phyloP scores from a whole-genome alignment of 805 yeast species.

The Candida xyloterini region DNA sequence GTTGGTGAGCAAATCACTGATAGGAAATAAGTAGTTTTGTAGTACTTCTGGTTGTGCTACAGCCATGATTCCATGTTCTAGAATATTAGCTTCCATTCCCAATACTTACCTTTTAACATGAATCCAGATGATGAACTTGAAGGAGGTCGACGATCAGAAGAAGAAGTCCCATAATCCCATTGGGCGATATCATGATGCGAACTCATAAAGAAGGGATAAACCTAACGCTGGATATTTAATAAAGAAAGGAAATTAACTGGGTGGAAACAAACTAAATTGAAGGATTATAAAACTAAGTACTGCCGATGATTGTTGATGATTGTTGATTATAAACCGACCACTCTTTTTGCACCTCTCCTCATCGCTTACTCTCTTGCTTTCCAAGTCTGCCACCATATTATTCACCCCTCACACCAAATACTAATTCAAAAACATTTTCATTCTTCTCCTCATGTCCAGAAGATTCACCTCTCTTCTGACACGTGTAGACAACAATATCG shows the following conservation, averaged over 20 bases:
- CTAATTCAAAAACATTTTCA: not conserved
- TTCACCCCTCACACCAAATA: conserved; percentile 1
- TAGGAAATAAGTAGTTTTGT: conserved; percentile 39
- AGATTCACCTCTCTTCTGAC: conserved; percentile 40
- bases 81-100: conserved; percentile 5
- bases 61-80: conserved; percentile 35
- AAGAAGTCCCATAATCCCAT: conserved; percentile 30
- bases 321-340: not conserved
- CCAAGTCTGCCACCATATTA: not conserved
- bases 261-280: not conserved
- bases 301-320: too few relatives aligned
- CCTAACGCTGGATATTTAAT: conserved; percentile 1
- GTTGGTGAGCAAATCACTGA: conserved; percentile 26
- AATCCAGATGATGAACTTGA: conserved; percentile 29
- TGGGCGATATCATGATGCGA: conserved; percentile 17
- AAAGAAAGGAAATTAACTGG: not conserved
- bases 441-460: conserved; percentile 40
- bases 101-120: conserved; percentile 19
- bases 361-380: not conserved
- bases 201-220: not conserved
- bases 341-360: not conserved
- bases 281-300: too few relatives aligned
- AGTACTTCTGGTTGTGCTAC: conserved; percentile 44
- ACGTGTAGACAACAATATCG: conserved; percentile 50
- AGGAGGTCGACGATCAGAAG: conserved; percentile 15